Base-by-base conservation (phyloP, 257 asterid genomes). In the Primulina tabacum region DNA sequence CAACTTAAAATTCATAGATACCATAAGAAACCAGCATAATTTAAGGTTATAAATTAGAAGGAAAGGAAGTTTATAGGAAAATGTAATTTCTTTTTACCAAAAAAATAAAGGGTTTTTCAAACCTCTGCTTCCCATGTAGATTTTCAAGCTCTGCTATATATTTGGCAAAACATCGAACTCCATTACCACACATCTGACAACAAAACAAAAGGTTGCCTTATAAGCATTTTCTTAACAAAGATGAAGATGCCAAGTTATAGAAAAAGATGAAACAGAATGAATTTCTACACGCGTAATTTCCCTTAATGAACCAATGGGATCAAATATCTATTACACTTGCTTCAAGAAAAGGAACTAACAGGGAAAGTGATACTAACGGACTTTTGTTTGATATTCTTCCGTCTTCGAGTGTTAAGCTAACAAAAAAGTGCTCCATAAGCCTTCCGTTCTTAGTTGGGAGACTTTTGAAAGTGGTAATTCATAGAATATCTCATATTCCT, bases 161-260 rank as follows among this genome's bases (percentile, higher is more conserved):
- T 81, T 88, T 84, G 82, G 96, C 97, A 72, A 92, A 86, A 85
- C 97, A 92, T 77, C 98, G 89, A 72, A 92, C 92, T 79, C 98
- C 98, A 76, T 92, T 92, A 64, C 98, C 97, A 81, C 98, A 92
- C 98, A 92, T 90, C 98, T 92, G 69, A 76, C 70, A 70, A 40
- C 29, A 75, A 75, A 67, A 69, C n/a, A 60, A n/a, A 63, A 63
- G 18, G 7, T 50, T 50, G 21, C 20, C 57, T 14, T 5, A 50
- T 16, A 50, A 50, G 21, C 57, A 50, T 50, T 50, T 50, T 5
- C 4, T 17, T 4, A 43, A 50, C 57, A 50, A 50, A 50, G 57
- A 17, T 17, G 16, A 14, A 4, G 1, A 43, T 14, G 55, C n/a
- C 6, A 43, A 14, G 1, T 12, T 43, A 12, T 43, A 50, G 8